A percentile compares a stretch with the other conserved stretches of the same genome.
Conservation (phyloP, 441 rosid genomes). For the Euphorbia corollata region DNA sequence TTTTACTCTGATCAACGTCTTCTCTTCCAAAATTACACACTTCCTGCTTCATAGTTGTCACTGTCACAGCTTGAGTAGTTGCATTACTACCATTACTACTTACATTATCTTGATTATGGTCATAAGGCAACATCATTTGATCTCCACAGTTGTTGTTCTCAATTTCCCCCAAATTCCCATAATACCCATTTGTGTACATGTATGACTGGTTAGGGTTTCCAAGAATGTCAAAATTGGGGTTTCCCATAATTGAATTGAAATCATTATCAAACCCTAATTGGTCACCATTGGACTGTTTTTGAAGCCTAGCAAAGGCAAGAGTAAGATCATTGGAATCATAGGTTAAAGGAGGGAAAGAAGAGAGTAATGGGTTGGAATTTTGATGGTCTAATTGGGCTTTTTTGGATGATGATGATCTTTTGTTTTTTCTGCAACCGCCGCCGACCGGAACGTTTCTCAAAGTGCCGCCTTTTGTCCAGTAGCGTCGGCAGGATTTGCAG, state of each 20-base stretch:
- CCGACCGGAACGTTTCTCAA: no score
- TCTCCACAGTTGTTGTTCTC: constrained; percentile 19
- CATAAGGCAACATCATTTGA: constrained; percentile 26
- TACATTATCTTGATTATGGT: no score
- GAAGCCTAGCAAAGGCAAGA: constrained; percentile 65
- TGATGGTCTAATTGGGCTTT: constrained; percentile 34
- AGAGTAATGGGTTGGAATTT: constrained; percentile 63
- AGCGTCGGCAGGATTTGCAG: constrained; percentile 84
- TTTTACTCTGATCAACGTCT: not conserved
- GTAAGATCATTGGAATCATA: constrained; percentile 55
- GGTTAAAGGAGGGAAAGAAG: constrained; percentile 39
- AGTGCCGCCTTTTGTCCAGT: constrained; percentile 47
- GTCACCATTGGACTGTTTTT: constrained; percentile 36
- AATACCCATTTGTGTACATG: no score
- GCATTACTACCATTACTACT: no score
- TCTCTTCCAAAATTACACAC: constrained; percentile 24
- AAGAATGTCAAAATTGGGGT: no score
- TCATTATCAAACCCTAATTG: constrained; percentile 44
- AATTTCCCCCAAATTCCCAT: constrained; percentile 39
- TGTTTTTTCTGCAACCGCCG: no score
- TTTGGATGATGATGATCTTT: constrained; percentile 46
- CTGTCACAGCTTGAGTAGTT: no score
- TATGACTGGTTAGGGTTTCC: no score
- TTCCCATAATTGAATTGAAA: constrained; percentile 31
- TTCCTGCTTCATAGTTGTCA: constrained; percentile 53